Conservation (phyloP, 2,329 filamentous ascomycete species). For the Xylariaceae sp. region DNA sequence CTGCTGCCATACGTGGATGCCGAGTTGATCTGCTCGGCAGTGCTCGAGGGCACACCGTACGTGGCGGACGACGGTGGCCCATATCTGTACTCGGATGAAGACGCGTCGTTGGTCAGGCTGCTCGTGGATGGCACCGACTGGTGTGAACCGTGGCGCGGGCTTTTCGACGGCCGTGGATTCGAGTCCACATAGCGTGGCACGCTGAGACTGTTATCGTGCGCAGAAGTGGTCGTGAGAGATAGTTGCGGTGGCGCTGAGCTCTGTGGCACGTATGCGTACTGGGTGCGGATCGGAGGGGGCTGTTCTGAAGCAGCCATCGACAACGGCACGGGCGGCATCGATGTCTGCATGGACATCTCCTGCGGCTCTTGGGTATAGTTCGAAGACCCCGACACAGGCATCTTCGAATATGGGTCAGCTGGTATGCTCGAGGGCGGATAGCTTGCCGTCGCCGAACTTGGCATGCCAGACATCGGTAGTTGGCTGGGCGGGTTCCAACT, state of each 20-base stretch:
- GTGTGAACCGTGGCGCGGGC: slow-evolving; percentile 50
- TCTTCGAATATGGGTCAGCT: slow-evolving; percentile 48
- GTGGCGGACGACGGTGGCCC: slow-evolving; percentile 32
- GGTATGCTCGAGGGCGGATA: slow-evolving; percentile 50
- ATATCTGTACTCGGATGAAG: slow-evolving; percentile 53
- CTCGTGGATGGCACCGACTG: slow-evolving; percentile 48
- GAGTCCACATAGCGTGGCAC: slow-evolving; percentile 55
- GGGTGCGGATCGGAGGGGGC: slow-evolving; percentile 42
- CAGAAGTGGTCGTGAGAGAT: slow-evolving; percentile 35
- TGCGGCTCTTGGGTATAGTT: slow-evolving; percentile 48
- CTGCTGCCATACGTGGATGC: slow-evolving; percentile 26
- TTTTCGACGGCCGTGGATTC: slow-evolving; percentile 52
- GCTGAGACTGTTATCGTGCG: slow-evolving; percentile 45
- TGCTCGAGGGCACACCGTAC: slow-evolving; percentile 22
- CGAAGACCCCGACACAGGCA: slow-evolving; percentile 44
- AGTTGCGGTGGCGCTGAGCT: slow-evolving; percentile 47
- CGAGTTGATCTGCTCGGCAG: slow-evolving; percentile 27
- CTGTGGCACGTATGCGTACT: slow-evolving; percentile 49
- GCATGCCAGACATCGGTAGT: slow-evolving; percentile 44
- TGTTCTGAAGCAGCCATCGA: slow-evolving; percentile 46
- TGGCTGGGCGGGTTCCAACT: slow-evolving; percentile 47
- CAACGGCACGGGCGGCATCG: slow-evolving; percentile 51
- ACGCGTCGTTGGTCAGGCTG: slow-evolving; percentile 45
- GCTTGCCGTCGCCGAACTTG: slow-evolving; percentile 38
- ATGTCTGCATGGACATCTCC: slow-evolving; percentile 49